These are phyloP conservation scores for Claviceps humidiphila DNA, from an alignment of 2,329 filamentous ascomycete species.

Conservation along the genomic window DNA sequence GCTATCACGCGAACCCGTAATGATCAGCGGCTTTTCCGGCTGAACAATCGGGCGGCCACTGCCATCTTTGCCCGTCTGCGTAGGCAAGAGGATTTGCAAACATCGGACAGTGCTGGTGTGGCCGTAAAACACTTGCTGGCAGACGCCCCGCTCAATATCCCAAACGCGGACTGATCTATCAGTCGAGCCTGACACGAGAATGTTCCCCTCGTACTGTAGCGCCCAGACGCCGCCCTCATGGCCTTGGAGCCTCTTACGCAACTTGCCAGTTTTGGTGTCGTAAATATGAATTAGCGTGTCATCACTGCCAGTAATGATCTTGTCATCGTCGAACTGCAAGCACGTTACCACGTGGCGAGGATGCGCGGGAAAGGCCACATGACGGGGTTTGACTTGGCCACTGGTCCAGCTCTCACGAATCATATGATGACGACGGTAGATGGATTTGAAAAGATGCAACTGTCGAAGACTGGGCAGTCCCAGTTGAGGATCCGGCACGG, in stretches of 20 bases:
- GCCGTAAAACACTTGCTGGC: slow-evolving; percentile 91
- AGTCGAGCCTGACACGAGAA: slow-evolving; percentile 87
- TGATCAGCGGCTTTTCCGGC: slow-evolving; percentile 89
- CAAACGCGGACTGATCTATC: slow-evolving; percentile 98
- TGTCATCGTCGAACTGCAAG: slow-evolving; percentile 93
- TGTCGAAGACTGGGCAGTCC: slow-evolving; percentile 67
- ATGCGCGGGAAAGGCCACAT: slow-evolving; percentile 93
- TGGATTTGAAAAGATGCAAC: slow-evolving; percentile 88
- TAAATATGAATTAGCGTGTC: slow-evolving; percentile 97
- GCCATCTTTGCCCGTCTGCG: slow-evolving; percentile 55
- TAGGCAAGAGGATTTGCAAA: slow-evolving; percentile 83
- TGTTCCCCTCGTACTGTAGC: slow-evolving; percentile 89
- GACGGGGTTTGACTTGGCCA: slow-evolving; percentile 68
- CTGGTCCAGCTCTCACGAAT: slow-evolving; percentile 89
- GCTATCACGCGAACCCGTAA: slow-evolving; percentile 91
- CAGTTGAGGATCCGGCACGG: slow-evolving; percentile 69
- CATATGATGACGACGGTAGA: slow-evolving; percentile 85
- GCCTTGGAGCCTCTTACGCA: slow-evolving; percentile 72
- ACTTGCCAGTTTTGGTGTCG: slow-evolving; percentile 83
- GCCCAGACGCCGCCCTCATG: slow-evolving; percentile 98
- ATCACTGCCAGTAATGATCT: slow-evolving; percentile 94
- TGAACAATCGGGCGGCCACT: slow-evolving; percentile 73
- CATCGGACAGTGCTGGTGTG: slow-evolving; percentile 96
- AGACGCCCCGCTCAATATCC: slow-evolving; percentile 89
- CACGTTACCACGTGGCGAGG: slow-evolving; percentile 95